phyloP scores from a whole-genome alignment of 306 rosid species.

The Quercus ilex region DNA sequence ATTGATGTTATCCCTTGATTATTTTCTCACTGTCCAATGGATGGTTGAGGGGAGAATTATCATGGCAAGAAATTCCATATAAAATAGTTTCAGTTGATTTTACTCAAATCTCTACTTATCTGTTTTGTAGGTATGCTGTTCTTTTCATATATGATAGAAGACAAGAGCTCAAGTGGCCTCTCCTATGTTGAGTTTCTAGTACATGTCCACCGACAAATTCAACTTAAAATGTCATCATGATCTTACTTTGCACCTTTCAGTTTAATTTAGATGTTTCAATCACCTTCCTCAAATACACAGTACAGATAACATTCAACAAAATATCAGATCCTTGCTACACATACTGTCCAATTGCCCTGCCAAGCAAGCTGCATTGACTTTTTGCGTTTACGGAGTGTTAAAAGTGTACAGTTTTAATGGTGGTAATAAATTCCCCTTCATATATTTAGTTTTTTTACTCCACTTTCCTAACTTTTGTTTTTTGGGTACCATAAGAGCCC shows the following conservation, averaged over 20 bases:
- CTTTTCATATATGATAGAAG: constrained; percentile 82
- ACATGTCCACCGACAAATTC: constrained; percentile 92
- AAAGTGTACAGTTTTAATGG: neutral
- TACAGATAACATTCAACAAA: neutral
- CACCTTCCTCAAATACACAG: neutral
- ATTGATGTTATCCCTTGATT: neutral
- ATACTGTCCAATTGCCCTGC: neutral
- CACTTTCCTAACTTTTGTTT: neutral
- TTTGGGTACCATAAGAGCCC: neutral
- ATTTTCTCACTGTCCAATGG: neutral
- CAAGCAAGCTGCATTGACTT: neutral
- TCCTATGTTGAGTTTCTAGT: constrained; percentile 91
- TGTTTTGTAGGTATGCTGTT: constrained; percentile 57
- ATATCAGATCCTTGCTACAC: neutral
- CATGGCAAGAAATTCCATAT: neutral
- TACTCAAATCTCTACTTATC: neutral
- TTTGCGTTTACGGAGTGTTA: neutral
- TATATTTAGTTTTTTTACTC: neutral
- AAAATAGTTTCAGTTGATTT: neutral
- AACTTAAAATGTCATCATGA: constrained; percentile 72
- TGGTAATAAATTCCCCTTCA: too few species aligned
- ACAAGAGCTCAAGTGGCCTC: constrained; percentile 69
- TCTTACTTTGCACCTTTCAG: neutral
- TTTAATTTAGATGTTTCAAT: neutral
- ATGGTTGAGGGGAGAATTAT: neutral